phyloP scores from a whole-genome alignment of 495 filamentous ascomycete species.

The Penicillium macrosclerotiorum region DNA sequence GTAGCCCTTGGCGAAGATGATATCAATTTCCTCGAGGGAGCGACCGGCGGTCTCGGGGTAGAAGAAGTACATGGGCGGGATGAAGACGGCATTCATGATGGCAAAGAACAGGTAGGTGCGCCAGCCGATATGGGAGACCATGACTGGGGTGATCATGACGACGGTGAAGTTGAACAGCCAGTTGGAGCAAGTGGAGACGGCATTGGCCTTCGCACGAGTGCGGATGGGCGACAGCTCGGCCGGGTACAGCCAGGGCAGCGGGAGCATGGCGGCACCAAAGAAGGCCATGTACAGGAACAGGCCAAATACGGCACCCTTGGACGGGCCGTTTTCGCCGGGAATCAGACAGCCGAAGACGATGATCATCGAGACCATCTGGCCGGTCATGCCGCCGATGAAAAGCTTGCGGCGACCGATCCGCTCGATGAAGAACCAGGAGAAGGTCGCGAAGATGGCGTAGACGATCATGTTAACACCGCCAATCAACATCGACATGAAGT shows the following conservation, averaged over 20 bases:
- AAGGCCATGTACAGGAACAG: constrained; percentile 77
- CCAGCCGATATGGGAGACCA: constrained; percentile 67
- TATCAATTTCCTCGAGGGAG: constrained; percentile 76
- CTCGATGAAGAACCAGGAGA: constrained; percentile 85
- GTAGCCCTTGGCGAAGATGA: constrained; percentile 78
- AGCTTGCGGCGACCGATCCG: constrained; percentile 71
- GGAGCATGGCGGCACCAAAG: constrained; percentile 74
- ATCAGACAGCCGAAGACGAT: constrained; percentile 73
- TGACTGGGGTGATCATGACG: constrained; percentile 78
- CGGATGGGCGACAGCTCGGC: constrained; percentile 75
- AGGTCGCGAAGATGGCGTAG: constrained; percentile 73
- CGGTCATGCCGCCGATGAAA: constrained; percentile 68
- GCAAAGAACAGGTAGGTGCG: constrained; percentile 81
- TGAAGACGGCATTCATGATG: constrained; percentile 63
- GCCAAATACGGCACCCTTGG: constrained; percentile 72
- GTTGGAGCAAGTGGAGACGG: constrained; percentile 72
- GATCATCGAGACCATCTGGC: constrained; percentile 70
- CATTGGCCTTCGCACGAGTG: constrained; percentile 73
- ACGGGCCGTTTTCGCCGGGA: constrained; percentile 47
- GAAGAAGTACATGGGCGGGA: constrained; percentile 74
- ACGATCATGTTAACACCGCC: constrained; percentile 84
- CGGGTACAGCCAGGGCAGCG: constrained; percentile 55
- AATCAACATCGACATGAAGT: constrained; percentile 68
- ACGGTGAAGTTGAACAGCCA: constrained; percentile 82
- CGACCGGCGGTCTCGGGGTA: constrained; percentile 72